These are phyloP conservation scores for Boletus patriciae DNA, from an alignment of 768 basidiomycete species.

Conservation along the genomic window DNA sequence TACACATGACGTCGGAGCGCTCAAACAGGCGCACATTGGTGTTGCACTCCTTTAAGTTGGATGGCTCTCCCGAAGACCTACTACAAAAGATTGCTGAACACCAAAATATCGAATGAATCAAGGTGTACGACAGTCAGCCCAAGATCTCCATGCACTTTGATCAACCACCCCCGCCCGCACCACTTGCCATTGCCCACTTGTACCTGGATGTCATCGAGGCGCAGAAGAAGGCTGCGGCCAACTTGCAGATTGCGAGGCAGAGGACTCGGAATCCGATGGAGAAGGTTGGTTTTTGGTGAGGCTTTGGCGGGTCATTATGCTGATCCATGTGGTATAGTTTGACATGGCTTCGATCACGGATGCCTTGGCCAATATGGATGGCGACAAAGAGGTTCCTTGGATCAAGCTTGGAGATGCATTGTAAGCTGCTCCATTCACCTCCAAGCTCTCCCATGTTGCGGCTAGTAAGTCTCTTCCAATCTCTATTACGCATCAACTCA, in stretches of 20 bases:
- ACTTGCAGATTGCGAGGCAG: constrained; percentile 63
- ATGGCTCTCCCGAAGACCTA: constrained; percentile 89
- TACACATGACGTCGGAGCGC: constrained; percentile 97
- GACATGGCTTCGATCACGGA: constrained; percentile 77
- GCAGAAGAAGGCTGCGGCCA: constrained; percentile 75
- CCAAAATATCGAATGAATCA: constrained; percentile 84
- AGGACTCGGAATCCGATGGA: constrained; percentile 91
- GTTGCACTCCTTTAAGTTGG: constrained; percentile 89
- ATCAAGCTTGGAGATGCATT: constrained; percentile 99
- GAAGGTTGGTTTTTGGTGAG: constrained; percentile 53
- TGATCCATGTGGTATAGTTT: constrained; percentile 50
- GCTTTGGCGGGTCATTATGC: not conserved
- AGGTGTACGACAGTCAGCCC: constrained; percentile 95
- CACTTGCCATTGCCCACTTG: constrained; percentile 79
- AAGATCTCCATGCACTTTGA: constrained; percentile 88
- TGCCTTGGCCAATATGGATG: constrained; percentile 89
- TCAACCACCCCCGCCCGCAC: constrained; percentile 92
- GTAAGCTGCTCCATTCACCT: constrained; percentile 98
- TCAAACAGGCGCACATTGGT: constrained; percentile 97
- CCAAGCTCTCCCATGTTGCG: constrained; percentile 94
- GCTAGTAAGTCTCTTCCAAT: constrained; percentile 64
- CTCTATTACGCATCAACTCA: not conserved
- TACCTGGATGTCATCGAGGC: constrained; percentile 91
- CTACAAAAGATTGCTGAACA: constrained; percentile 92
- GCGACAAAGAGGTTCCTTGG: constrained; percentile 92